Base-by-base conservation (phyloP, 768 basidiomycete genomes). In the Dentipellis sp. region DNA sequence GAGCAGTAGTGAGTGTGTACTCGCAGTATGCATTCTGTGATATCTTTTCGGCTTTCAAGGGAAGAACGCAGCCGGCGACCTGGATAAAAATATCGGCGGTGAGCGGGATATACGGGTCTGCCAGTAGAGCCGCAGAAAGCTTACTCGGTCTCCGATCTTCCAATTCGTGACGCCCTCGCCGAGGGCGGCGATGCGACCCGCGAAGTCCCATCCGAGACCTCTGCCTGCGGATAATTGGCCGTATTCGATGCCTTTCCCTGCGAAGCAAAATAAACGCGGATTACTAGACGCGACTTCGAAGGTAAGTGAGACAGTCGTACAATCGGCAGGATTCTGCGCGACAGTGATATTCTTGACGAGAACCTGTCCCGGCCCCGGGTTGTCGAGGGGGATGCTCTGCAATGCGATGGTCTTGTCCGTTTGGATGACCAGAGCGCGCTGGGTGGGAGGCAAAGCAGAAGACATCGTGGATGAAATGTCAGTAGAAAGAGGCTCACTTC, bases 261-360 rank as follows among this genome's bases (percentile, higher is more conserved):
- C 34, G 35, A 21, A 36, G 29, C 48, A 16, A 12, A 21, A 12
- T 2, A n/a, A n/a, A n/a, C 21, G 1, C 42, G 21, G 42, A 8
- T 8, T 45, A 8, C 2, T 16, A 45, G 21, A 21, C 42, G 42
- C 21, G 8, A 21, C 14, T 45, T 45, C 42, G 21, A 45, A 8
- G 1, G 42, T 10, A 12, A 12, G 1, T 10, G 42, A 12, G 1
- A 45, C 16, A 3, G 10, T n/a, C 50, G n/a, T n/a, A 52, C 50
- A 52, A n/a, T 52, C 50, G n/a, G 50, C 17, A 36, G 50, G 50
- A 19, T 52, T 52, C 50, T 52, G 50, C 17, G 34, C 50, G 35
- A n/a, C 14, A 4, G 50, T 29, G 5, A 17, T 10, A 29, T 35
- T n/a, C 17, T n/a, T 52, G 14, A 52, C 34, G 36, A 52, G 50